Conservation (phyloP, 192 early-diverging fungal species). For the Funneliformis mosseae region DNA sequence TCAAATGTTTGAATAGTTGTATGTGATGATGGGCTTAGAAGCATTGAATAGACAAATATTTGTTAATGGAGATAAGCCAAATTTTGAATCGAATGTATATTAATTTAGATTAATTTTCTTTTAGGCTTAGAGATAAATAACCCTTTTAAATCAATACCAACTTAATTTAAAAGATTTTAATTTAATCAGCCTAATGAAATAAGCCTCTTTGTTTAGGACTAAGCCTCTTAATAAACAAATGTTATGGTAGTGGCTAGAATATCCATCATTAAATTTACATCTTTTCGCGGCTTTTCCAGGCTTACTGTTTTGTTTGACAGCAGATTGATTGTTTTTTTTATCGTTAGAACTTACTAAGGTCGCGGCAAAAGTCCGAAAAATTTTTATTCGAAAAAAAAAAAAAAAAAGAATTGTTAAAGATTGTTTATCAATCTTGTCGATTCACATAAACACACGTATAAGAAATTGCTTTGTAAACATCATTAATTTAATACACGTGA, state of each 20-base stretch:
- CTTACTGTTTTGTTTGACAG: conserved; percentile 1
- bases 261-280: not conserved
- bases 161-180: not conserved
- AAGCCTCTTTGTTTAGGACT: not conserved
- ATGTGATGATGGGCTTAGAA: not conserved
- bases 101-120: not conserved
- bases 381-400: too few species aligned
- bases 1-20: too few species aligned
- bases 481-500: too few species aligned
- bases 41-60: not conserved
- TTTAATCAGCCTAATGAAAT: not conserved
- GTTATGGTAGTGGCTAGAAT: not conserved
- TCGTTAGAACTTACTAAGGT: not conserved
- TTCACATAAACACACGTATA: too few species aligned
- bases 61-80: too few species aligned
- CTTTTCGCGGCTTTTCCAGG: not conserved
- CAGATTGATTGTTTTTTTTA: not conserved
- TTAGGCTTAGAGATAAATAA: not conserved
- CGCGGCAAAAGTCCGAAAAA: not conserved
- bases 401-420: too few species aligned
- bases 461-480: too few species aligned
- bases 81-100: not conserved
- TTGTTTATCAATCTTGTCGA: too few species aligned
- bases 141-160: too few species aligned
- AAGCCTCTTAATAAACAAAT: not conserved